Base-by-base conservation (phyloP, 169 alveolate genomes). In the Plasmodium vinckei region DNA sequence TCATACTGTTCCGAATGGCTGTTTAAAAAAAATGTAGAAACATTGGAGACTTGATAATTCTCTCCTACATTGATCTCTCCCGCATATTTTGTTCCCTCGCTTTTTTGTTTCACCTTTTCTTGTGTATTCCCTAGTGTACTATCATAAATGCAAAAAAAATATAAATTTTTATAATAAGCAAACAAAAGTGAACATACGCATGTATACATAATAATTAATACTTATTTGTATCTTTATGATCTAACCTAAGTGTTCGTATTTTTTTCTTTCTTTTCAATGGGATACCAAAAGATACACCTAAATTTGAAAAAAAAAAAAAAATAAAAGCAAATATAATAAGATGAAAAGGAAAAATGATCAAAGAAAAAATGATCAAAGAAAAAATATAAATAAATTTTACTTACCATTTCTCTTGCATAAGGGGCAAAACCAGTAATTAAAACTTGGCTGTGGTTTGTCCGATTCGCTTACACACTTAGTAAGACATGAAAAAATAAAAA, bases 1-100 rank as follows among this genome's bases (percentile, higher is more conserved):
- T 89, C 92, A 47, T 92, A 61, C 59, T 69, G 39, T 68, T 89
- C 82, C 17, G 89, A 21, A 89, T 77, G 79, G 47, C 94, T 88
- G 51, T 95, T 95, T 71, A 95, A 87, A 72, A 95, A 95, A 84
- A 95, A 95, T 15, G 97, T 94, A 7, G 97, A 96, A 13, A 94
- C 92, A 69, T 93, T 94, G 0, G 97, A 96, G 21, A 95, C 97
- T 72, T 95, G 97, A 87, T 95, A 96, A 68, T 89, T 89, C 47
- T 86, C 94, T 5, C 97, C 97, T 17, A 95, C 92, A 53, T 94
- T 92, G 42, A 95, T 94, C 56, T 89, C 93, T 15, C 92, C 87
- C 51, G 88, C 72, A 90, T 91, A 91, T 71, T 93, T 93, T 21
- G 94, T 88, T 39, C 95, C 95, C 72, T 93, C 95, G 27, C 93